Evolutionary conservation across 768 basidiomycete genomes (phyloP), one percentile per base, ranked within the genome.

Genomic region (Tricholoma flavovirens): DNA sequence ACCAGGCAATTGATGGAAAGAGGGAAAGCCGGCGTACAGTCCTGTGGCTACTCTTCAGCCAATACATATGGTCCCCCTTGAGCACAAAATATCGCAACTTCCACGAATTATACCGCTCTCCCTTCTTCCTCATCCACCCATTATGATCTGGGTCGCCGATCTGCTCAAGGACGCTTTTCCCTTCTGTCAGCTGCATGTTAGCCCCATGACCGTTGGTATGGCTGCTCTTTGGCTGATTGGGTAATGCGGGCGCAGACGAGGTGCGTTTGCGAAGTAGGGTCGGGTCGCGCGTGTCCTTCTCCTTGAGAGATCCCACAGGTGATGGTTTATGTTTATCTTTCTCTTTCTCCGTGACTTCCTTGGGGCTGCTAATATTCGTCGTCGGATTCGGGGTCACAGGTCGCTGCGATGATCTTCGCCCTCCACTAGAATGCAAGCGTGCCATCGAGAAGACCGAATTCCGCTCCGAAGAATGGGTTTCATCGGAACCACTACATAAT

Each of bases 91-190:
- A 99, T 45, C 96, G 76, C 58, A 78, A 65, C 74, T 97, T 98
- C 97, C 97, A 99, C 17, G 80, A 77, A 63, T 91, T 94, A 69
- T 97, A 98, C 60, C 87, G 77, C 48, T 97, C 97, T 1, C 91
- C 91, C 75, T 86, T 92, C 81, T 98, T 99, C 66, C 90, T 82
- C 88, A 99, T 87, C 87, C 92, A 98, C 6, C 97, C 97, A 30
- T 79, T 77, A 68, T 90, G 85, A 72, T 99, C 97, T 14, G 93
- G 84, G 22, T 81, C 81, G 4, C 96, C 97, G 58, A 99, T 93
- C 71, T 96, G 91, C 54, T 92, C 85, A 54, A 97, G 69, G 49
- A 97, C 88, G 57, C 83, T 92, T 68, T 78, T 76, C 0, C 89
- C 90, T 30, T 76, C 77, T 63, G 78, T 80, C 58, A 84, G 67